phyloP scores from a whole-genome alignment of 495 filamentous ascomycete species.

The Opeltia flavorubescens region DNA sequence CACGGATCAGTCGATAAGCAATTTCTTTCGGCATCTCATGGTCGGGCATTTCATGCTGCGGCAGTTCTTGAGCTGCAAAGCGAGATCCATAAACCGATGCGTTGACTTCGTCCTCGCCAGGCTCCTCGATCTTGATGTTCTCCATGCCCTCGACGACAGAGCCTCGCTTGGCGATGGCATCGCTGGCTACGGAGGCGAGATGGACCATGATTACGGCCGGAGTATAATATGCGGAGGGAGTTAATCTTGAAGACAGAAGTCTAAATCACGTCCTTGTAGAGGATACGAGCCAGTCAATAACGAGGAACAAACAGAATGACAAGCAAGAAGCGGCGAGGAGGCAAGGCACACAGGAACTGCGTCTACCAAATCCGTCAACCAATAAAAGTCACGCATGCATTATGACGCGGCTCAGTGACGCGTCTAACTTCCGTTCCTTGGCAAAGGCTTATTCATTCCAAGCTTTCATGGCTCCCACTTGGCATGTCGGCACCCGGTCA shows the following conservation, averaged over 20 bases:
- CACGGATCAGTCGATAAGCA: conserved; percentile 92
- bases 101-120: conserved; percentile 47
- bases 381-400: neutral
- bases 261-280: too few relatives aligned
- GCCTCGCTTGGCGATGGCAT: conserved; percentile 25
- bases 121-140: conserved; percentile 25
- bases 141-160: conserved; percentile 28
- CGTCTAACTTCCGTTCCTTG: neutral
- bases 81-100: conserved; percentile 73
- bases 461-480: neutral
- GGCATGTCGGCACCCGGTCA: neutral
- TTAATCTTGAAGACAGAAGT: too few relatives aligned
- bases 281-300: too few relatives aligned
- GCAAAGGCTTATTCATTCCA: neutral
- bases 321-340: neutral
- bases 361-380: neutral
- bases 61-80: conserved; percentile 66
- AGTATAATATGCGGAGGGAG: too few relatives aligned
- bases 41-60: conserved; percentile 79
- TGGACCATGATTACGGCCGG: conserved; percentile 55
- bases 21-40: conserved; percentile 74
- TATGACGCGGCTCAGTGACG: neutral
- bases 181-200: conserved; percentile 39
- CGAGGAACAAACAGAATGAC: neutral
- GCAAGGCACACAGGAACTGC: neutral